These are phyloP conservation scores for Linanthus parryae DNA, from an alignment of 148 eudicot species.

Conservation along the genomic window DNA sequence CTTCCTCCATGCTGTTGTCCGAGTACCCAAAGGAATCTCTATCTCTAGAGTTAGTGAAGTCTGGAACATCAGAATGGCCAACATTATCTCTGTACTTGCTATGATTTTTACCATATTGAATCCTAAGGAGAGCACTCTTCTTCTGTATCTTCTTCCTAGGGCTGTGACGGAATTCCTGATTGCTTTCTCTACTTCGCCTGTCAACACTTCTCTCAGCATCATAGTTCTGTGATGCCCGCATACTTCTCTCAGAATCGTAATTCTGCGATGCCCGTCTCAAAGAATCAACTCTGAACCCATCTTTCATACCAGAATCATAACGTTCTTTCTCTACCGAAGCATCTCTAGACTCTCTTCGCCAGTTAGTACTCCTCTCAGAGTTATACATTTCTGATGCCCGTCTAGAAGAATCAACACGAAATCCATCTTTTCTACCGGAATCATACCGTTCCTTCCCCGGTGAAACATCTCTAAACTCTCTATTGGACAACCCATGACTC, in stretches of 20 bases:
- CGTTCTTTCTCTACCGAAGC: slow-evolving; percentile 20
- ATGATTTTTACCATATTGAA: slow-evolving; percentile 36
- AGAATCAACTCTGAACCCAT: slow-evolving; percentile 10
- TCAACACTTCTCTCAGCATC: too few species aligned
- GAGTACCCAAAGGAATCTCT: slow-evolving; percentile 18
- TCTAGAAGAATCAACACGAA: too few species aligned
- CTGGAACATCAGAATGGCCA: slow-evolving; percentile 14
- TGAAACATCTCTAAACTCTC: too few species aligned
- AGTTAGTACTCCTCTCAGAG: too few species aligned
- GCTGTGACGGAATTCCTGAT: slow-evolving; percentile 22
- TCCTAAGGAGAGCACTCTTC: slow-evolving; percentile 68
- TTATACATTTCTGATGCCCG: too few species aligned
- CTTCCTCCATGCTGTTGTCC: slow-evolving; percentile 25
- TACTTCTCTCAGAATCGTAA: slow-evolving; percentile 17
- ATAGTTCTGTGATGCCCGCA: too few species aligned
- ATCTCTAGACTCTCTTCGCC: slow-evolving; percentile 15
- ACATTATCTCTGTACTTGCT: slow-evolving; percentile 28
- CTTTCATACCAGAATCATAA: slow-evolving; percentile 16
- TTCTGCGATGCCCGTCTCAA: slow-evolving; percentile 15
- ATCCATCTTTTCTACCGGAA: too few species aligned
- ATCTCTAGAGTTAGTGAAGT: slow-evolving; percentile 26
- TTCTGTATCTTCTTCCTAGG: slow-evolving; percentile 47
- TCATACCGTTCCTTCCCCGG: too few species aligned
- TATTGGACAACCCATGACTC: slow-evolving; percentile 5
- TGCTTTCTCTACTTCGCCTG: slow-evolving; percentile 32